Evolutionary conservation across 2,329 filamentous ascomycete species (phyloP).

Genomic region (Ophiostoma populinum): DNA sequence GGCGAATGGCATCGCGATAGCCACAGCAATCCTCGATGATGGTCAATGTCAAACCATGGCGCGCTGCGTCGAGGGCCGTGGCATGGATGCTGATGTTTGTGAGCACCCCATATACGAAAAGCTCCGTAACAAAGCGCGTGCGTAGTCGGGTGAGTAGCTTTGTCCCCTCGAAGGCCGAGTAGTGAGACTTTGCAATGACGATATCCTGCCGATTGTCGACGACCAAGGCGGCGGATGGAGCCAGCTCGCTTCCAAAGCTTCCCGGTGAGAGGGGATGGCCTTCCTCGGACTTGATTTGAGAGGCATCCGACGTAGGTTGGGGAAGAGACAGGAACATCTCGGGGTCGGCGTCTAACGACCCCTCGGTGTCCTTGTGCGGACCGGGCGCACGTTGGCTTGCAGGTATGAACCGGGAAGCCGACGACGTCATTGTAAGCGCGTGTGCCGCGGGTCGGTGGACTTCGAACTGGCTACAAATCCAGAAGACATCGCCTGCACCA

Average conservation of each 20-base stretch:
- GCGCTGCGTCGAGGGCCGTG: conserved; percentile 76
- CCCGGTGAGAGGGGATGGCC: conserved; percentile 13
- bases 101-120: conserved; percentile 76
- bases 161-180: conserved; percentile 71
- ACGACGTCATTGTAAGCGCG: conserved; percentile 28
- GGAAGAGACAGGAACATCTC: conserved; percentile 20
- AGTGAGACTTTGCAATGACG: conserved; percentile 52
- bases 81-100: conserved; percentile 83
- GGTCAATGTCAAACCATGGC: conserved; percentile 74
- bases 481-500: conserved; percentile 57
- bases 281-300: no score
- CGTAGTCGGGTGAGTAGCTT: conserved; percentile 59
- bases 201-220: conserved; percentile 30
- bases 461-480: conserved; percentile 64
- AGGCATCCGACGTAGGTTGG: no score
- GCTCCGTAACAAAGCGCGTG: conserved; percentile 72
- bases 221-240: conserved; percentile 22
- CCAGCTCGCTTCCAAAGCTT: conserved; percentile 28
- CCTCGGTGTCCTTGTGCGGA: background rate
- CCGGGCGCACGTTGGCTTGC: background rate
- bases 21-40: conserved; percentile 80
- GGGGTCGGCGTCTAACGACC: conserved; percentile 12
- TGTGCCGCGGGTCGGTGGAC: conserved; percentile 39
- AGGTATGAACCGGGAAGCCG: no score
- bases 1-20: conserved; percentile 52